Evolutionary conservation across 768 basidiomycete genomes (phyloP), one percentile per base, ranked within the genome.

Genomic region (Tylopilus vinaceipallidus): DNA sequence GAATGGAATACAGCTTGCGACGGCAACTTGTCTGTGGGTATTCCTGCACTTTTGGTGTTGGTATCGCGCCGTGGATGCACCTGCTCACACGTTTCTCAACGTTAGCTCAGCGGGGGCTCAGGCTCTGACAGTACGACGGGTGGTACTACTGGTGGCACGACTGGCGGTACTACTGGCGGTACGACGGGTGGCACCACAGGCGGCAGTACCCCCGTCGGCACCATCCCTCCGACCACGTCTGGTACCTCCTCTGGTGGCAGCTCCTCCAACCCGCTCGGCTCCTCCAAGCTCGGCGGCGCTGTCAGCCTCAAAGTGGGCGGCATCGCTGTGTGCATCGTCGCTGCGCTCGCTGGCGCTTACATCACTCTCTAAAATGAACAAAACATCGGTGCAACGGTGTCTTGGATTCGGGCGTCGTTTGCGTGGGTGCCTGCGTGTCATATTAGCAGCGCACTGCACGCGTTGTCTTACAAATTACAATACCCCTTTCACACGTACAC

Each of bases 21-120:
- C 27, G 60, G 57, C 10, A 32, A 9, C 34, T 41, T 67, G 35
- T 32, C 59, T 26, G 63, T 66, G 14, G 7, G 63, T 56, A 9
- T 6, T 19, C 11, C 9, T n/a, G 3, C 13, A 20, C 16, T 29
- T 23, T 16, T 6, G 2, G 17, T 10, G 0, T n/a, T 32, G n/a
- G n/a, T n/a, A n/a, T 26, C 2, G 2, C 10, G 4, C 17, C 7
- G 4, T 37, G 2, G 13, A n/a, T 26, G 4, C 17, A 12, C 2
- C 16, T 6, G 24, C 34, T 29, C 2, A 40, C 22, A 32, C 1
- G 4, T 13, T 6, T 42, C 8, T 10, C 11, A 17, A 34, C 27
- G n/a, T 22, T 47, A 62, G 60, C 49, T 61, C 33, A 24, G n/a
- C 38, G 42, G 55, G 7, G 10, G 34, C 27, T 27, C 40, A 9